Conservation (phyloP, 768 basidiomycete genomes). For the Filobasidium floriforme region DNA sequence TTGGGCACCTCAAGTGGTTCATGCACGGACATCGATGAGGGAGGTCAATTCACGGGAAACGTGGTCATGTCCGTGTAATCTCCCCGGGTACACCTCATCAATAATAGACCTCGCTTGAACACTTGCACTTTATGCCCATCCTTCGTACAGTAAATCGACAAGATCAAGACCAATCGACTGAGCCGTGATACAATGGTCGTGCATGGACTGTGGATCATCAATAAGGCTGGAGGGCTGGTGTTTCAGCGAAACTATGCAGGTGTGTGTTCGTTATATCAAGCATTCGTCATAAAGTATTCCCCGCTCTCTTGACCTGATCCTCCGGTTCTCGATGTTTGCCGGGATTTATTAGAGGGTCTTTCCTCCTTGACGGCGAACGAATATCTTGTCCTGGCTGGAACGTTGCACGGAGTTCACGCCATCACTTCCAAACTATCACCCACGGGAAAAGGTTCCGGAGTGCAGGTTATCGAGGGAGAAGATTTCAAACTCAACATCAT, state of each 20-base stretch:
- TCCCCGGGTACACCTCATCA: too few species aligned
- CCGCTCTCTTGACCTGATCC: background rate
- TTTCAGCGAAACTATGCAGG: constrained; percentile 90
- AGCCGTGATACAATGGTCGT: constrained; percentile 29
- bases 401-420: constrained; percentile 96
- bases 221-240: constrained; percentile 94
- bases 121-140: too few species aligned
- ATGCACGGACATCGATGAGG: too few species aligned
- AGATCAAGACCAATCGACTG: too few species aligned
- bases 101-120: too few species aligned
- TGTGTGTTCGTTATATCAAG: constrained; percentile 42
- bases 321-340: background rate
- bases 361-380: constrained; percentile 85
- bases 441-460: constrained; percentile 39
- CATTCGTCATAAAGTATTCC: background rate
- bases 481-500: constrained; percentile 88
- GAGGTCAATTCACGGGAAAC: too few species aligned
- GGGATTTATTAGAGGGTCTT: constrained; percentile 63
- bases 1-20: too few species aligned
- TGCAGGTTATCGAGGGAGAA: constrained; percentile 80
- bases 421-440: constrained; percentile 89
- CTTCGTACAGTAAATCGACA: too few species aligned
- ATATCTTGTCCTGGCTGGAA: constrained; percentile 90
- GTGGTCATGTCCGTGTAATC: too few species aligned
- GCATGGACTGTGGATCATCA: constrained; percentile 61